Percentiles rank a stretch among this genome's conserved stretches.
phyloP scores from a whole-genome alignment of 805 yeast species.

The Wickerhamia fluorescens region DNA sequence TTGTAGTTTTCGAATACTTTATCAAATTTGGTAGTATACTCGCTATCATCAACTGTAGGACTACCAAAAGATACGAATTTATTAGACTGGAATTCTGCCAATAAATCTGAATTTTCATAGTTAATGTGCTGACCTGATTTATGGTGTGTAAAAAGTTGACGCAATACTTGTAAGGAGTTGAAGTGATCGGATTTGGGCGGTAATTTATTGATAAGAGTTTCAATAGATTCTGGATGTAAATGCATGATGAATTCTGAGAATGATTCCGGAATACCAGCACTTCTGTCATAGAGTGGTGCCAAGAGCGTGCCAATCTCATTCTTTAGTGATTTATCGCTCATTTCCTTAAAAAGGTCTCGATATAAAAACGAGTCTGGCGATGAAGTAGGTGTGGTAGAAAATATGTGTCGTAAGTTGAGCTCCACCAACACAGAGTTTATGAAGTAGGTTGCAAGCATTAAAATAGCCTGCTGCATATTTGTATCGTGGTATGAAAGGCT shows the following conservation, averaged over 20 bases:
- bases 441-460: slow-evolving; percentile 15
- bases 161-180: slow-evolving; percentile 14
- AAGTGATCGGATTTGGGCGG: slow-evolving; percentile 13
- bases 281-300: slow-evolving; percentile 4
- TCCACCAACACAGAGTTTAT: slow-evolving; percentile 23
- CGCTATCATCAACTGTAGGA: slow-evolving; percentile 11
- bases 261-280: slow-evolving; percentile 7
- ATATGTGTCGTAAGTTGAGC: slow-evolving; percentile 17
- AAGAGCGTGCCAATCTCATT: slow-evolving; percentile 13
- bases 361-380: slow-evolving; percentile 6
- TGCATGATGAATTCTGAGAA: slow-evolving; percentile 10
- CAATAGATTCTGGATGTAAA: slow-evolving; percentile 7
- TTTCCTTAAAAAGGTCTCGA: slow-evolving; percentile 12
- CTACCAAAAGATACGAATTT: slow-evolving; percentile 10
- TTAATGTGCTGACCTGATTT: slow-evolving; percentile 28
- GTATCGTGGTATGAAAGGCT: slow-evolving; percentile 9
- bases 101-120: slow-evolving; percentile 24
- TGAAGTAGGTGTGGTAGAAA: slow-evolving; percentile 5
- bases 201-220: slow-evolving; percentile 6
- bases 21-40: slow-evolving; percentile 14
- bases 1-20: slow-evolving; percentile 10
- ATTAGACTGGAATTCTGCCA: slow-evolving; percentile 11
- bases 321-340: slow-evolving; percentile 11
- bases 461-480: slow-evolving; percentile 16
- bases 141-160: slow-evolving; percentile 17